phyloP scores from a whole-genome alignment of 371 early-diverging fungal species.

The Mucor indicus region DNA sequence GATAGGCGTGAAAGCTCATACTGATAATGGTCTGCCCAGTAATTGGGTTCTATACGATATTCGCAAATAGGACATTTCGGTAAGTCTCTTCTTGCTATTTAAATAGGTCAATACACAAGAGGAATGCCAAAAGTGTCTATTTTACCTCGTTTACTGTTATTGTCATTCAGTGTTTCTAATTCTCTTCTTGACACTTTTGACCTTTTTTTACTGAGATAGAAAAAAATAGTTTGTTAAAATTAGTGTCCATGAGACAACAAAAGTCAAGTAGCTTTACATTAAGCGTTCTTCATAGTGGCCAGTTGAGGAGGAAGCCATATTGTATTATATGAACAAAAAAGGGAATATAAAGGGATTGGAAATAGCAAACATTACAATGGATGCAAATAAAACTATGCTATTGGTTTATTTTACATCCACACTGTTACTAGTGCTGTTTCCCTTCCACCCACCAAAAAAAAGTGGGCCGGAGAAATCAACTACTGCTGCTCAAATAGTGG shows the following conservation, averaged over 20 bases:
- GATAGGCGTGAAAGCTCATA: slow-evolving; percentile 50
- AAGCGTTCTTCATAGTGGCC: too few species aligned
- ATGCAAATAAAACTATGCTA: neutral
- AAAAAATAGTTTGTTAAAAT: too few species aligned
- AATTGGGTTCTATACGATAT: slow-evolving; percentile 43
- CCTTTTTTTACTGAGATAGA: slow-evolving; percentile 15
- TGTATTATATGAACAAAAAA: too few species aligned
- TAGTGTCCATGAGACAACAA: too few species aligned
- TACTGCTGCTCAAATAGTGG: too few species aligned
- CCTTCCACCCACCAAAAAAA: neutral
- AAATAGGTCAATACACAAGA: too few species aligned
- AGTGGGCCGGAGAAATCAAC: neutral
- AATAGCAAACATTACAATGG: too few species aligned
- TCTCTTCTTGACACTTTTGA: slow-evolving; percentile 29
- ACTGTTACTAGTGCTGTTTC: neutral
- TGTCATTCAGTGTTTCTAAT: slow-evolving; percentile 31
- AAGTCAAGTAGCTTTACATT: neutral
- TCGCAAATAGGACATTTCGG: slow-evolving; percentile 61
- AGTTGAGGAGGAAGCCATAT: too few species aligned
- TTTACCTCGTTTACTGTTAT: slow-evolving; percentile 41
- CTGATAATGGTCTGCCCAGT: slow-evolving; percentile 53
- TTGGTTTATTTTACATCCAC: neutral
- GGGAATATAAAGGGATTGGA: neutral
- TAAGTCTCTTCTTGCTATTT: slow-evolving; percentile 32
- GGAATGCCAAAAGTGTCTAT: neutral